Evolutionary conservation across 2,329 filamentous ascomycete species (phyloP).

Genomic region (Aureobasidium melanogenum): DNA sequence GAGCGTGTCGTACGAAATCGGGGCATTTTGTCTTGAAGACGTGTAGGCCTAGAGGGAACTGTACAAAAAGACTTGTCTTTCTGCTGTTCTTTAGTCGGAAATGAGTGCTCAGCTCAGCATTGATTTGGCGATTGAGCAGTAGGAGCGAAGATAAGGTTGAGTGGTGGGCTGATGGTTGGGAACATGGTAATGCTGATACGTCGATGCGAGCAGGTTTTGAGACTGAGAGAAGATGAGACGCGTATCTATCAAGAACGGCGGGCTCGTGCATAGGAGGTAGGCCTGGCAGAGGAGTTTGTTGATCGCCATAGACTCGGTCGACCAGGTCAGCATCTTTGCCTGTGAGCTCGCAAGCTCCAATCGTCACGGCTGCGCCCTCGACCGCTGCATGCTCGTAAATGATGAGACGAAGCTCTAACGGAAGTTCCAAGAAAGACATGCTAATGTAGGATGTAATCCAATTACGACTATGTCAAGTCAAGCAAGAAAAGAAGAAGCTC

Average conservation of each 20-base stretch:
- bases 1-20: constrained; percentile 31
- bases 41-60: constrained; percentile 33
- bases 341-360: constrained; percentile 29
- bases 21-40: constrained; percentile 31
- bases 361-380: constrained; percentile 29
- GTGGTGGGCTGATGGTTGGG: not conserved
- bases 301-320: constrained; percentile 20
- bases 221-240: constrained; percentile 26
- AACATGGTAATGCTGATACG: not conserved
- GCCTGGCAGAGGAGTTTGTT: constrained; percentile 24
- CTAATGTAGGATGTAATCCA: not conserved
- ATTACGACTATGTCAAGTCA: not conserved
- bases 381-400: constrained; percentile 34
- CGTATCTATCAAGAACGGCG: constrained; percentile 26
- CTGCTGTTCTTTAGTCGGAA: constrained; percentile 19
- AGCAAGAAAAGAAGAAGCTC: not conserved
- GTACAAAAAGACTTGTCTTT: constrained; percentile 32
- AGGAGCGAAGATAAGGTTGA: constrained; percentile 15
- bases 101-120: constrained; percentile 28
- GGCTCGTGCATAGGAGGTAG: constrained; percentile 30
- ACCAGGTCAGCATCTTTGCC: constrained; percentile 25
- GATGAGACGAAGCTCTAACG: constrained; percentile 32
- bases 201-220: constrained; percentile 21
- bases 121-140: constrained; percentile 24
- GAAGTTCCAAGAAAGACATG: constrained; percentile 23